phyloP scores from a whole-genome alignment of 2,329 filamentous ascomycete species.

The Fusarium continuum region DNA sequence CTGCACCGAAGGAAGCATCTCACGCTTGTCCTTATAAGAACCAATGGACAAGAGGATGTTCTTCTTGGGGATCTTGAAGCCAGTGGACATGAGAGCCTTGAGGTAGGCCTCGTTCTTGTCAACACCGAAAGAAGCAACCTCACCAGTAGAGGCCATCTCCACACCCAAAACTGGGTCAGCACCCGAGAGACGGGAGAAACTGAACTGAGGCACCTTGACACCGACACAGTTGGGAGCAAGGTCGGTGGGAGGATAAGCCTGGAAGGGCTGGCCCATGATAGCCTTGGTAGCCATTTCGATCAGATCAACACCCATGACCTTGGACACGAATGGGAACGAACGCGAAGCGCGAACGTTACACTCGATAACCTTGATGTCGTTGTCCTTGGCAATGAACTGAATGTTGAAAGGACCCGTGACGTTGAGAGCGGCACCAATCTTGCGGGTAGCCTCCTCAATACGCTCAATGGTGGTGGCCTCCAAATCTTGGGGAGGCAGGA shows the following conservation, averaged over 20 bases:
- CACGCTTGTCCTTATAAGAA: constrained; percentile 96
- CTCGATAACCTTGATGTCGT: constrained; percentile 99
- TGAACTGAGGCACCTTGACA: constrained; percentile 99
- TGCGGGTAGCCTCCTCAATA: constrained; percentile 93
- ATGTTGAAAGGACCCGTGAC: constrained; percentile 98
- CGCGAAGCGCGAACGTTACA: constrained; percentile 97
- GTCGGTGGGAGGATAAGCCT: constrained; percentile 80
- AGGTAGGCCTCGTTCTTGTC: constrained; percentile 98
- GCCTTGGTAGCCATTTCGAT: constrained; percentile 99
- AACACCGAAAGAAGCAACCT: constrained; percentile 94
- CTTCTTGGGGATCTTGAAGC: constrained; percentile 94
- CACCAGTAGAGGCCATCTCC: constrained; percentile 98
- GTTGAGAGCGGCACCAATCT: constrained; percentile 93
- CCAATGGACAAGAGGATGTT: constrained; percentile 96
- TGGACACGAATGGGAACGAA: constrained; percentile 98
- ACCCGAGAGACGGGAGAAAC: constrained; percentile 94
- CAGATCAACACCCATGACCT: constrained; percentile 96
- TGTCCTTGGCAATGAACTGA: constrained; percentile 99
- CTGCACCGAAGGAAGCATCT: constrained; percentile 92
- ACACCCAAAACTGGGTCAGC: constrained; percentile 97
- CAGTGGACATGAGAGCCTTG: constrained; percentile 93
- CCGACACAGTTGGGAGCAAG: constrained; percentile 86
- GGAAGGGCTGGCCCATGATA: constrained; percentile 85
- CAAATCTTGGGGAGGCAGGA: constrained; percentile 92
- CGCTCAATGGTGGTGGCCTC: constrained; percentile 86